Evolutionary conservation across 1,284 basidiomycete species (phyloP), one percentile per base, ranked within the genome.

Genomic region (Trametes hirsuta): DNA sequence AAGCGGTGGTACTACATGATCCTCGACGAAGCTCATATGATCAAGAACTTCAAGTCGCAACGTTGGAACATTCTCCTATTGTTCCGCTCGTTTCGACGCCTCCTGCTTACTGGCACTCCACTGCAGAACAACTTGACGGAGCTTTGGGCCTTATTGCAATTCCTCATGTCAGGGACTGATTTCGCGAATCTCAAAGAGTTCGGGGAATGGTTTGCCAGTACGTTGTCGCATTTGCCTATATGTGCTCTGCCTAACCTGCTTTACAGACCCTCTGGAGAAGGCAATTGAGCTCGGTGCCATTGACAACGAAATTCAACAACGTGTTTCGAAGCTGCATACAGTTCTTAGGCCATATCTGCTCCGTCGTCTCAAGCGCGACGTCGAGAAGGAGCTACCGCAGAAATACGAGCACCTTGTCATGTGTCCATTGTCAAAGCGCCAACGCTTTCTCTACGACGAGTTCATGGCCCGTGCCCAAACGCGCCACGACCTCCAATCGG

Each of bases 1-100:
- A 97, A 97, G 76, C 82, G 87, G 48, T 98, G 96, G 96, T 94
- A 95, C 72, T 98, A 98, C 72, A 93, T 98, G 87, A 89, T 98
- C 64, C 84, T 98, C 11, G 95, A 97, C 74, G 96, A 98, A 76
- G 96, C 95, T 8, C 95, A 98, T 72, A 97, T 98, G 86, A 97
- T 98, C 86, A 98, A 98, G 79, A 98, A 98, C 76, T 98, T 97
- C 78, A 90, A 91, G 66, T 94, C 92, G 0, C 95, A 98, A 75
- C 86, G 96, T 48, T 98, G 96, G 96, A 95, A 95, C 72, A 95
- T 90, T 12, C 76, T 98, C 34, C 81, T 98, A n/a, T 93, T 95
- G 80, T 97, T 98, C 78, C 89, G 94, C 52, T 94, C 95, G 4
- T 91, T 93, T 69, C 86, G 94, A 34, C 86, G 96, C 8, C 76